Conservation (phyloP, 2,329 filamentous ascomycete genomes). For the Xylariaceae sp. region DNA sequence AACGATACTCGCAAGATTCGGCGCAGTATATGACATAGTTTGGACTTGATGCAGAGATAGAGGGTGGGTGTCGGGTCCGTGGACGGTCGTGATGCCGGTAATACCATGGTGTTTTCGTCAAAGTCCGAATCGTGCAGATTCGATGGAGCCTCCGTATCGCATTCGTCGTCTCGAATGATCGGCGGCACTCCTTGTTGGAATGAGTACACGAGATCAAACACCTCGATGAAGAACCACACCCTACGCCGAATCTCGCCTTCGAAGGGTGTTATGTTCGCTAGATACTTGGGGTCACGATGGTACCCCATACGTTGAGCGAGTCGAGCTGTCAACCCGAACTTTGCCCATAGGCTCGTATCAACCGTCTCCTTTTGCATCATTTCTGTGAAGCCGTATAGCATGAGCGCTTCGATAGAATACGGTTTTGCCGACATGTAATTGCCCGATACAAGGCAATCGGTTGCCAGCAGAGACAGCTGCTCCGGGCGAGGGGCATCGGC, state of each 20-base stretch:
- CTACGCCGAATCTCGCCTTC: slow-evolving; percentile 48
- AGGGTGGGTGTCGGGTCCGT: slow-evolving; percentile 42
- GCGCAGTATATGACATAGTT: slow-evolving; percentile 40
- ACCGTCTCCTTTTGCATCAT: slow-evolving; percentile 39
- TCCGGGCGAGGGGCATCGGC: slow-evolving; percentile 27
- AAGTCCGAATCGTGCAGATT: slow-evolving; percentile 49
- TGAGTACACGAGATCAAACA: slow-evolving; percentile 45
- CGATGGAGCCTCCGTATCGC: slow-evolving; percentile 41
- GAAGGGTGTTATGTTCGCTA: slow-evolving; percentile 42
- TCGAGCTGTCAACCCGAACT: slow-evolving; percentile 42
- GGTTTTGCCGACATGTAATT: slow-evolving; percentile 42
- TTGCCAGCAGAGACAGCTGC: slow-evolving; percentile 35
- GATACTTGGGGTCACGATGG: slow-evolving; percentile 43
- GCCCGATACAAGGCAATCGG: slow-evolving; percentile 45
- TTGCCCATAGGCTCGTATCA: slow-evolving; percentile 43
- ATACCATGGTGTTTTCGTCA: slow-evolving; percentile 39
- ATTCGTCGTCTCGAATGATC: slow-evolving; percentile 44
- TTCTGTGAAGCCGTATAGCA: slow-evolving; percentile 42
- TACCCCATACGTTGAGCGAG: slow-evolving; percentile 50
- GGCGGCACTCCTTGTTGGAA: slow-evolving; percentile 50
- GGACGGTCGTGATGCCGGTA: slow-evolving; percentile 40
- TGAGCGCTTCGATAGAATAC: slow-evolving; percentile 45
- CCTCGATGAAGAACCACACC: slow-evolving; percentile 44
- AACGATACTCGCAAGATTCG: slow-evolving; percentile 40
- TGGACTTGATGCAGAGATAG: slow-evolving; percentile 40